A percentile compares a stretch with the other conserved stretches of the same genome.
These are phyloP conservation scores for Naganishia onofrii DNA, from an alignment of 768 basidiomycete species.

Conservation along the genomic window DNA sequence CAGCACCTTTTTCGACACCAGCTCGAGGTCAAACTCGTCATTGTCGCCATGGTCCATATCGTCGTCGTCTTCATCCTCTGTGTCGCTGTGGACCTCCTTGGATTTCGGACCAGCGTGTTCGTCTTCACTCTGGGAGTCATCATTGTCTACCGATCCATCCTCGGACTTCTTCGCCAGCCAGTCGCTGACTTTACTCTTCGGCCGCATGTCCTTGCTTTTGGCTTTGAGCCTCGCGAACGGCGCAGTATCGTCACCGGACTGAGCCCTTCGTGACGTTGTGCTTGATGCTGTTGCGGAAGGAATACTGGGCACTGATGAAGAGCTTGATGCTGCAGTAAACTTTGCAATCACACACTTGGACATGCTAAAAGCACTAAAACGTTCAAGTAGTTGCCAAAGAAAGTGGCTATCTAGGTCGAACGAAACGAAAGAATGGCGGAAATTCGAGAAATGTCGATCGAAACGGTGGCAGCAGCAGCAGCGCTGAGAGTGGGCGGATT, in stretches of 20 bases:
- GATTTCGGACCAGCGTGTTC: not conserved
- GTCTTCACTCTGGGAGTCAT: slow-evolving; percentile 1
- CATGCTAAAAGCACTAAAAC: no score
- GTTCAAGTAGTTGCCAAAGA: no score
- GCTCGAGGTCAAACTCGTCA: slow-evolving; percentile 18
- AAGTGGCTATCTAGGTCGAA: no score
- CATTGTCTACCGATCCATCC: slow-evolving; percentile 21
- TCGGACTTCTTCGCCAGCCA: slow-evolving; percentile 28
- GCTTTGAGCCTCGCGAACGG: slow-evolving; percentile 22
- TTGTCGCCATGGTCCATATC: not conserved
- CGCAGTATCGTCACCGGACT: slow-evolving; percentile 13
- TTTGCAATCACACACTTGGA: not conserved
- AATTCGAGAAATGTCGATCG: no score
- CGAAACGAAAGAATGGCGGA: no score
- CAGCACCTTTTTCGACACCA: slow-evolving; percentile 16
- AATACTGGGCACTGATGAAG: slow-evolving; percentile 11
- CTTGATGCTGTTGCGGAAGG: slow-evolving; percentile 16
- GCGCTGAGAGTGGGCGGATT: no score
- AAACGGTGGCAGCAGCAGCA: no score
- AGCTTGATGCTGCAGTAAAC: not conserved
- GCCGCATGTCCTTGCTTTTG: slow-evolving; percentile 26
- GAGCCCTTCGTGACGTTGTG: slow-evolving; percentile 1
- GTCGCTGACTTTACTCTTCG: slow-evolving; percentile 23
- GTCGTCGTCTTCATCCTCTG: slow-evolving; percentile 8
- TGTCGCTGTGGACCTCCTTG: not conserved